Evolutionary conservation across 2,329 filamentous ascomycete species (phyloP).

Genomic region (Ceratocystis diversiconidia): DNA sequence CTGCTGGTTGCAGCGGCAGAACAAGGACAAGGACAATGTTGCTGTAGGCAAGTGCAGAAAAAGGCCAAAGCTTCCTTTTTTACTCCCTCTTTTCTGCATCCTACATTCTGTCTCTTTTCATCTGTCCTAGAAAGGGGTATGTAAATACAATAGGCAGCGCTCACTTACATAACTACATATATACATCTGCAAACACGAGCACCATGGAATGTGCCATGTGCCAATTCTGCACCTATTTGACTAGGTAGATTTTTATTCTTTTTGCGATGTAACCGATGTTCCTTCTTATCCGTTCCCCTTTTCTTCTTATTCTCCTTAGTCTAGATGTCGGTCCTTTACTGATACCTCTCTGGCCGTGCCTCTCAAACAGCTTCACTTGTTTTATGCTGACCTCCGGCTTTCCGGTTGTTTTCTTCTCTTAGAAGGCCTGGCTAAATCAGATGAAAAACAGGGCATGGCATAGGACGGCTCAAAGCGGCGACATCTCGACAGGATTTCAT

Average conservation of each 20-base stretch:
- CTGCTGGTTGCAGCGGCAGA: background rate
- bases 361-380: background rate
- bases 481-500: background rate
- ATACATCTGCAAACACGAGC: background rate
- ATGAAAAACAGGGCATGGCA: background rate
- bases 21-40: too few relatives aligned
- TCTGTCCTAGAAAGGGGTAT: background rate
- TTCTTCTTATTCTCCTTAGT: too few relatives aligned
- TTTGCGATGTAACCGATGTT: background rate
- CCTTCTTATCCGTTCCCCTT: too few relatives aligned
- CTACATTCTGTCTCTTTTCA: background rate
- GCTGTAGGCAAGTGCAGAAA: background rate
- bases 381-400: background rate
- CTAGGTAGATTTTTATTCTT: background rate
- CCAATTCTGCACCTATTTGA: background rate
- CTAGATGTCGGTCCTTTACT: background rate
- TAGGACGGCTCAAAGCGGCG: background rate
- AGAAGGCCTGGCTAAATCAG: conserved; percentile 1
- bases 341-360: background rate
- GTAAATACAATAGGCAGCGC: background rate
- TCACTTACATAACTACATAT: background rate
- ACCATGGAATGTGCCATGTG: background rate
- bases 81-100: background rate
- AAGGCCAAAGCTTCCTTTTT: conserved; percentile 2
- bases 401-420: background rate